Evolutionary conservation across 2,329 filamentous ascomycete species (phyloP).

Genomic region (Ceratocystis harringtonii): DNA sequence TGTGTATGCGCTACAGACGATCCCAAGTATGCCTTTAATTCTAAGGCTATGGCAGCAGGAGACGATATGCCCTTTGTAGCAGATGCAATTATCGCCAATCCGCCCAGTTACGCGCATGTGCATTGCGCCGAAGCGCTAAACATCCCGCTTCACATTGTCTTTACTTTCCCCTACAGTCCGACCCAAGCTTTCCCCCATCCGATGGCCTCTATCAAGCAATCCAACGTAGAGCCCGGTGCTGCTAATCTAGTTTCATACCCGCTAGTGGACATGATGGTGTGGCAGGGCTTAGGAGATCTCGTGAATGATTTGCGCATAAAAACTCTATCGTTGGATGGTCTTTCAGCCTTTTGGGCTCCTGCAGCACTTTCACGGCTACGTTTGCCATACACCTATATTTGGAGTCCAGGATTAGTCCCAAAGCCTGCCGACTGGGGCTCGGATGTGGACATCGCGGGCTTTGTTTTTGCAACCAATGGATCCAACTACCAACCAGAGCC

Average conservation of each 20-base stretch:
- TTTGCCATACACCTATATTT: conserved; percentile 62
- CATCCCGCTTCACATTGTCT: conserved; percentile 71
- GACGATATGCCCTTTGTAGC: conserved; percentile 41
- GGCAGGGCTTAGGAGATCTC: conserved; percentile 73
- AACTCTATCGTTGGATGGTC: conserved; percentile 54
- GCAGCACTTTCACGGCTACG: conserved; percentile 57
- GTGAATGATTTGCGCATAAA: conserved; percentile 59
- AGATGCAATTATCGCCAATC: conserved; percentile 75
- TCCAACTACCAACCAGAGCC: conserved; percentile 44
- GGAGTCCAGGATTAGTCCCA: conserved; percentile 50
- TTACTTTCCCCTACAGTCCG: conserved; percentile 70
- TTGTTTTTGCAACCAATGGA: conserved; percentile 60
- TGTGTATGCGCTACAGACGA: conserved; percentile 62
- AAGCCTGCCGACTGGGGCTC: conserved; percentile 55
- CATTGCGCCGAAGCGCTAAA: conserved; percentile 68
- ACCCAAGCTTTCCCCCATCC: conserved; percentile 65
- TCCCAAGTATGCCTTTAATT: conserved; percentile 43
- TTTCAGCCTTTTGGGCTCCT: conserved; percentile 64
- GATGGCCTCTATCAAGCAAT: conserved; percentile 57
- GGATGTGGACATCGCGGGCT: conserved; percentile 60
- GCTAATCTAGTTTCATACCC: conserved; percentile 72
- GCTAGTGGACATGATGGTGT: conserved; percentile 73
- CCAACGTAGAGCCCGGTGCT: conserved; percentile 56
- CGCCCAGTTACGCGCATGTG: conserved; percentile 61
- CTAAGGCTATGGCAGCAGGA: conserved; percentile 46